Evolutionary conservation across 1,284 basidiomycete species (phyloP).

Genomic region (Microbotryomycetes sp.): DNA sequence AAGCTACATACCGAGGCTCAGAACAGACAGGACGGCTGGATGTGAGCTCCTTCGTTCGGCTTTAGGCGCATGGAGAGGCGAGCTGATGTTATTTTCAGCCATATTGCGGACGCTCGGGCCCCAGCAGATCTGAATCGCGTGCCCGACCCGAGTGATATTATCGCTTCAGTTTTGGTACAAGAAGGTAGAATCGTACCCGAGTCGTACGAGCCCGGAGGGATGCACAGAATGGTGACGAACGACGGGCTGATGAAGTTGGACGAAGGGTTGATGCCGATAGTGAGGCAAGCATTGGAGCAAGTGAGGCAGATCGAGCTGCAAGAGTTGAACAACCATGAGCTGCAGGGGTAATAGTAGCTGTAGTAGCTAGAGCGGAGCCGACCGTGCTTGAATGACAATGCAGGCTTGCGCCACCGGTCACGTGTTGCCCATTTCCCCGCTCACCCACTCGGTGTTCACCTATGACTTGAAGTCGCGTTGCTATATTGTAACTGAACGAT

Average conservation of each 20-base stretch:
- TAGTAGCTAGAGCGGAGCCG: no score
- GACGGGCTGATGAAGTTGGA: constrained; percentile 20
- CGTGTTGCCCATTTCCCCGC: no score
- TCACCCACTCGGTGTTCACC: no score
- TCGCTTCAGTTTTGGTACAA: constrained; percentile 26
- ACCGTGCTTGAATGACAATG: no score
- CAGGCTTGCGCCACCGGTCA: no score
- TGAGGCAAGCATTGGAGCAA: constrained; percentile 38
- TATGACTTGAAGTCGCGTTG: no score
- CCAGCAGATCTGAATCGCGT: constrained; percentile 24
- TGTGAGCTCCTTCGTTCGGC: constrained; percentile 3
- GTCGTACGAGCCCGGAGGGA: constrained; percentile 13
- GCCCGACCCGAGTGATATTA: constrained; percentile 28
- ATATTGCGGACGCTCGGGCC: constrained; percentile 22
- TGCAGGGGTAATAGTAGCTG: no score
- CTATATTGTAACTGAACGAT: no score
- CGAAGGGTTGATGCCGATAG: not conserved
- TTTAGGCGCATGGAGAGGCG: not conserved
- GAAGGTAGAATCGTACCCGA: constrained; percentile 4
- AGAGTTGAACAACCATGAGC: not conserved
- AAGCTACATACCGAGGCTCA: constrained; percentile 21
- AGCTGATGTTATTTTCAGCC: constrained; percentile 12
- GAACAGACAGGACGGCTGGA: constrained; percentile 8
- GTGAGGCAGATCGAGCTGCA: constrained; percentile 34
- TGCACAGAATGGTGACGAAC: constrained; percentile 24